Evolutionary conservation across 2,329 filamentous ascomycete genomes (phyloP), one percentile per base, ranked within the genome.

Genomic region (Neonectria punicea): DNA sequence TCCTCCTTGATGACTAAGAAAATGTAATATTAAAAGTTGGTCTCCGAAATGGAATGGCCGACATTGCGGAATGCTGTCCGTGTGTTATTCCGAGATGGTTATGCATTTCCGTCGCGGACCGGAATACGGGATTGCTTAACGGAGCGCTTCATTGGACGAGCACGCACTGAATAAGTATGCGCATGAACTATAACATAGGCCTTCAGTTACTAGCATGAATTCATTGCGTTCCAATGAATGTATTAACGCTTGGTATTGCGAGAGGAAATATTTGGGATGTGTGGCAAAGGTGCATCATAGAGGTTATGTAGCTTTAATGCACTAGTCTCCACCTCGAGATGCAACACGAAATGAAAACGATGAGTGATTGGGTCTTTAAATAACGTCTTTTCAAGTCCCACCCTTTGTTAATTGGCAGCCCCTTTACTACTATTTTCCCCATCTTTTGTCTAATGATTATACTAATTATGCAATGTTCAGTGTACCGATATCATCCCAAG

Each of bases 381-480:
- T 39, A 34, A 34, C 3, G 13, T 39, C 5, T 16, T 39, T 14
- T 16, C 13, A 36, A 14, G 13, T 36, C 14, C 36, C 36, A 39
- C 14, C 14, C 36, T 8, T 4, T 8, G 6, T 2, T 30, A 30
- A 25, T 1, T 25, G 5, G 25, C 1, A 25, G 25, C 5, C 25
- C 25, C 25, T 25, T 25, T 6, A 6, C 5, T 6, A 6, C 25
- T 25, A 25, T 4, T 5, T 25, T 25, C 4, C 22, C 22, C 22
- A 25, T 25, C n/a, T 16, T 4, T 39, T 1, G 14, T 16, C 13
- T 6, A 39, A 39, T 14, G 6, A 39, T 32, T 18, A 6, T 10
- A 18, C n/a, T 11, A 32, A 32, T 50, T 53, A 55, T 18, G 20
- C 51, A 25, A 61, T 61, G 30, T 61, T 55, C 3, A 55, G 16